Percentiles rank a stretch among this genome's conserved stretches.
Conservation (phyloP, 371 early-diverging fungal species). For the Rhizopus arrhizus region DNA sequence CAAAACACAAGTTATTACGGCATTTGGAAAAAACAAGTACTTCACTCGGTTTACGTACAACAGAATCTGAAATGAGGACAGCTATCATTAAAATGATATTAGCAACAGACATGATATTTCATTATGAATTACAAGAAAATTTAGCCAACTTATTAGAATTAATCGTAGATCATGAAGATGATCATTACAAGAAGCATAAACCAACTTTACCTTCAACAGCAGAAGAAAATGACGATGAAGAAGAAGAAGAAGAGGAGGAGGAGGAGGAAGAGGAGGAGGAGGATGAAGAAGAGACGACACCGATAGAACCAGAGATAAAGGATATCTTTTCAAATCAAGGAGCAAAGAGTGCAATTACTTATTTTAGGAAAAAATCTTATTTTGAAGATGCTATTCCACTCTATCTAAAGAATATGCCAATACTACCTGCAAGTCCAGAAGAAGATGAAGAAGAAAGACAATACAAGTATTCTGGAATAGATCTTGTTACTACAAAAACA, state of each 20-base stretch:
- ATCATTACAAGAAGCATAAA: constrained; percentile 17
- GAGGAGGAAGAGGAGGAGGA: too few relatives aligned
- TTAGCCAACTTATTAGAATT: constrained; percentile 48
- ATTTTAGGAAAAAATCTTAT: constrained; percentile 36
- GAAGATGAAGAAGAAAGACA: constrained; percentile 18
- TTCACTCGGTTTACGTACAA: constrained; percentile 38
- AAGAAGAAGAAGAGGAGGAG: constrained; percentile 6
- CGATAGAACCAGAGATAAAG: constrained; percentile 20
- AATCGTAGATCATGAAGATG: constrained; percentile 17
- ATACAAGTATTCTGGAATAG: constrained; percentile 8
- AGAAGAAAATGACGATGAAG: constrained; percentile 31
- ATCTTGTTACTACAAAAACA: constrained; percentile 12
- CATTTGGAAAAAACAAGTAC: constrained; percentile 32
- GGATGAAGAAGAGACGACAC: constrained; percentile 10
- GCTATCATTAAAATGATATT: constrained; percentile 71
- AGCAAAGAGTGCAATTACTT: constrained; percentile 41
- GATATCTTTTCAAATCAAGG: constrained; percentile 46
- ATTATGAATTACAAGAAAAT: constrained; percentile 78
- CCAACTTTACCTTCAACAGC: constrained; percentile 25
- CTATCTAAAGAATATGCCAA: constrained; percentile 17
- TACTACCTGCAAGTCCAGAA: constrained; percentile 26
- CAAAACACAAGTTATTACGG: constrained; percentile 69
- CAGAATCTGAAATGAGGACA: constrained; percentile 54
- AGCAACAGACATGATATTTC: constrained; percentile 89
- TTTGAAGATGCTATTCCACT: constrained; percentile 31